Evolutionary conservation across 345 rosid species (phyloP), one percentile per base, ranked within the genome.

Genomic region (Crucihimalaya himalaica): DNA sequence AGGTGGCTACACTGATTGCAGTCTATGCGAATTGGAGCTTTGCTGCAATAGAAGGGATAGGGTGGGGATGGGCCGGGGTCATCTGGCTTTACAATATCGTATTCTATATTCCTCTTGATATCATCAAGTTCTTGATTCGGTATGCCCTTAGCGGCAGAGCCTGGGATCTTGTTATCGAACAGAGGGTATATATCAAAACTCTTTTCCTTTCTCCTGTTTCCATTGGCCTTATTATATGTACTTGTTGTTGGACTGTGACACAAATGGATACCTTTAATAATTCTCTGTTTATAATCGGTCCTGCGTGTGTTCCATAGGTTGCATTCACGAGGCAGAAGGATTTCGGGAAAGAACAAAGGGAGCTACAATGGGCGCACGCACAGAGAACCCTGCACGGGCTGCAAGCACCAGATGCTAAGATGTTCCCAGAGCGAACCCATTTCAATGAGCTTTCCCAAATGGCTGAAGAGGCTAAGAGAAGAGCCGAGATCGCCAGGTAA

Each of bases 11-110:
- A 32, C 82, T 95, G 52, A 92, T 92, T 80, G 99, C 98, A 11
- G 99, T 95, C 18, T 92, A 95, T 60, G 99, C 99, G 12, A 90
- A 69, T 63, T 95, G 97, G 98, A 83, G 88, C 77, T 95, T 95
- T 76, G 93, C 98, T 59, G 99, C 96, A 1, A 92, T 95, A 25
- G 94, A 92, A 83, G 99, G 99, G 31, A 95, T 95, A 16, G 99
- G 98, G 45, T 95, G 99, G 99, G 97, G 97, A 66, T 95, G 99
- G 99, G 99, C 99, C 8, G 99, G 97, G 12, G 98, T 95, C 48
- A 87, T 95, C 71, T 95, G 99, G 99, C 94, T 95, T 43, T 95
- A 90, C 63, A 95, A 95, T 78, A 79, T 95, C 58, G 79, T 92
- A 52, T 84, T 85, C 84, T 95, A 95, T 71, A 55, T 95, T 77